Evolutionary conservation across 345 rosid genomes (phyloP).

Genomic region (Eucalyptus tenuipes): DNA sequence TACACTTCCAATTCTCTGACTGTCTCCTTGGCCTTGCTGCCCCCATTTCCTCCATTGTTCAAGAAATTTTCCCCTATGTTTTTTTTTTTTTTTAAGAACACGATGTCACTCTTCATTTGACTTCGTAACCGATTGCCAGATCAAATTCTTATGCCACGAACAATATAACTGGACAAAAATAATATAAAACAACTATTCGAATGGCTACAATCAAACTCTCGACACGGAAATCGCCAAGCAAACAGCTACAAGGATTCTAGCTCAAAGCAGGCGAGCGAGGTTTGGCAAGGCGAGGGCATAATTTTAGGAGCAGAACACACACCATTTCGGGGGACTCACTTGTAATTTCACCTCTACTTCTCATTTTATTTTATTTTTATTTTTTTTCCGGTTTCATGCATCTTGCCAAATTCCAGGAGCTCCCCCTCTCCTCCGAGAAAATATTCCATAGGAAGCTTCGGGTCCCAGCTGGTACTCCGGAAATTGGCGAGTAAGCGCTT

Average conservation of each 20-base stretch:
- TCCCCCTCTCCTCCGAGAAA: neutral
- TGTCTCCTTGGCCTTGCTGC: neutral
- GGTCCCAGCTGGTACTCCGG: neutral
- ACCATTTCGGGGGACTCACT: neutral
- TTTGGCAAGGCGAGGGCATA: neutral
- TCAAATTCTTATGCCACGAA: neutral
- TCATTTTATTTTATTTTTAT: rapidly evolving
- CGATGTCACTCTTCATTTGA: neutral
- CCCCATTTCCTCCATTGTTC: neutral
- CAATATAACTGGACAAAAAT: neutral
- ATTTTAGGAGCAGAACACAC: neutral
- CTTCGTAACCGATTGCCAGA: rapidly evolving
- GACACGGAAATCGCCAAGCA: neutral
- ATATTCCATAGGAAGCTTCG: neutral
- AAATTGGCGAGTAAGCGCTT: neutral
- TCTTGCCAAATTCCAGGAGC: neutral
- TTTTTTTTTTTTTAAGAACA: no score
- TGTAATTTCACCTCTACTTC: neutral
- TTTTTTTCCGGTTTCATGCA: neutral
- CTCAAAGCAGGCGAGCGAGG: neutral
- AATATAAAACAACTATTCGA: neutral
- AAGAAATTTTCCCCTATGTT: neutral
- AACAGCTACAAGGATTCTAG: neutral
- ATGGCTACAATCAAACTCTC: neutral
- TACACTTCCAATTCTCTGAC: neutral